These are phyloP conservation scores for Suaeda aralocaspica DNA, from an alignment of 148 eudicot genomes.

Conservation along the genomic window DNA sequence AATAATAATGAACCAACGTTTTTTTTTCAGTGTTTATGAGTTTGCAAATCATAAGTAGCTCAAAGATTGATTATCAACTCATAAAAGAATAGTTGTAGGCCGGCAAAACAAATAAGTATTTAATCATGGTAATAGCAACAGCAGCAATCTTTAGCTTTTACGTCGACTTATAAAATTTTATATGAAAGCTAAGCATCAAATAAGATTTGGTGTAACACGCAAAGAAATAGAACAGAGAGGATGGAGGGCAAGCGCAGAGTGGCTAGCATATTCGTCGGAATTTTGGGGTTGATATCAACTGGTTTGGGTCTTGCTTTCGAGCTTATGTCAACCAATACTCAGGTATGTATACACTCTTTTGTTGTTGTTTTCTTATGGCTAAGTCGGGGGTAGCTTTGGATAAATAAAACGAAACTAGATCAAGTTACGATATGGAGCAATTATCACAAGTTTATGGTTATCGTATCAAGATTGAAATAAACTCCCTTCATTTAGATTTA, in stretches of 20 bases:
- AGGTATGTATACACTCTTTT: no score
- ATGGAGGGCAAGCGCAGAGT: constrained; percentile 33
- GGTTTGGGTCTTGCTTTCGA: constrained; percentile 42
- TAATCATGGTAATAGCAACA: background rate
- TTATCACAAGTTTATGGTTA: no score
- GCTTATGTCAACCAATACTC: constrained; percentile 16
- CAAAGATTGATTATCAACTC: background rate
- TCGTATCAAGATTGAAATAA: no score
- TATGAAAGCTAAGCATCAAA: background rate
- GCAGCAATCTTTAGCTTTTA: background rate
- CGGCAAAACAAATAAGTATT: background rate
- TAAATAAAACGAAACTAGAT: no score
- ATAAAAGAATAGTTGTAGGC: background rate
- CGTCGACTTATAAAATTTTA: no score
- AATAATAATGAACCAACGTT: background rate
- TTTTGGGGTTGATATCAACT: constrained; percentile 40
- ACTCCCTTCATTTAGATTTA: no score
- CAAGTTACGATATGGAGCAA: no score
- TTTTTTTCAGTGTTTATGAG: background rate
- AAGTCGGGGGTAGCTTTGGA: no score
- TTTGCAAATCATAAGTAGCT: background rate
- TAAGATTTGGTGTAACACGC: background rate
- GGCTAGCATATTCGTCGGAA: constrained; percentile 32
- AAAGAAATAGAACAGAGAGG: background rate
- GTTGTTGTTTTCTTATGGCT: no score